These are phyloP conservation scores for Dalbergia cochinchinensis DNA, from an alignment of 306 rosid species.

Conservation along the genomic window DNA sequence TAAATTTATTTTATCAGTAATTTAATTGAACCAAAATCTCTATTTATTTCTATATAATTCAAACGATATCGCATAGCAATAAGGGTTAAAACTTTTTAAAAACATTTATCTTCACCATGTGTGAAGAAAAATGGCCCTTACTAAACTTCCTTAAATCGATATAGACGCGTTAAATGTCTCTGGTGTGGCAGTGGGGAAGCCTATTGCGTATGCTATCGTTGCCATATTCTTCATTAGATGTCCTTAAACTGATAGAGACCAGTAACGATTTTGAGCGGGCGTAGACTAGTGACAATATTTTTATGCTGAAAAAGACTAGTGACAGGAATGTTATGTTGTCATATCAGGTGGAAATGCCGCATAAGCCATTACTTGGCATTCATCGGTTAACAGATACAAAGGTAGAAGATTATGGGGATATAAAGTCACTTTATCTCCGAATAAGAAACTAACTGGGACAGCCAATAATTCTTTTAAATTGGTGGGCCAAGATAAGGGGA, in stretches of 20 bases:
- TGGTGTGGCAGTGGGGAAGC: background rate
- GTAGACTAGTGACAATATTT: background rate
- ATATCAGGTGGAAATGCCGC: background rate
- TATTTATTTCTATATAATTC: no score
- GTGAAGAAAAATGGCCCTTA: background rate
- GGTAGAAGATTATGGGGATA: background rate
- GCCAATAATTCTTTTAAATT: background rate
- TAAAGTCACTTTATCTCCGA: background rate
- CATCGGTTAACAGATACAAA: background rate
- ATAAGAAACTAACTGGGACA: slow-evolving; percentile 18
- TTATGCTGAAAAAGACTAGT: background rate
- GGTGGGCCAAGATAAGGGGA: slow-evolving; percentile 21
- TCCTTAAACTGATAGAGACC: background rate
- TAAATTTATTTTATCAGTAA: no score
- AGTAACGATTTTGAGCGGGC: background rate
- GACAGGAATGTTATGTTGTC: slow-evolving; percentile 2
- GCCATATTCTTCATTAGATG: background rate
- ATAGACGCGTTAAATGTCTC: background rate
- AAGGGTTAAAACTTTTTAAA: no score
- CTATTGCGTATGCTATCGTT: background rate
- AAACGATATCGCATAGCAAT: no score
- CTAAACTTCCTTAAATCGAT: background rate
- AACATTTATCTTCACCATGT: background rate
- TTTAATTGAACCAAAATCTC: no score
- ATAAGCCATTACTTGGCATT: background rate